Base-by-base conservation (phyloP, 345 rosid genomes). In the Gossypium herbaceum region DNA sequence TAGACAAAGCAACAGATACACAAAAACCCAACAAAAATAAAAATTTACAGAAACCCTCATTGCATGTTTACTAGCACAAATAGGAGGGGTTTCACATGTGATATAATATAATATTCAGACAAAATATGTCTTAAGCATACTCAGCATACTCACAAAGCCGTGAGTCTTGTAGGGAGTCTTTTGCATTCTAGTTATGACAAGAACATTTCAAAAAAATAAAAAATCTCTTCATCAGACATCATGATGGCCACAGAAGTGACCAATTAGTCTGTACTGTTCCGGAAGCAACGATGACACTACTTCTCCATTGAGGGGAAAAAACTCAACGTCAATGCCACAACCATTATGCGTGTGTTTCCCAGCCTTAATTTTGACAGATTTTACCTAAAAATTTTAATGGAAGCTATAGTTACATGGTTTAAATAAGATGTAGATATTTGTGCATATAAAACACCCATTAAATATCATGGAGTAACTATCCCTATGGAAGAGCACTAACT, bases 321-420 rank as follows among this genome's bases (percentile, higher is more conserved):
- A 75, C 82, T 96, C 99, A 27, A 97, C 97, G 56, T 96, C 98
- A 76, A 96, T 93, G 68, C 98, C 99, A 72, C 98, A 93, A 71
- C 91, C 87, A 69, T 82, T 90, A 76, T 90, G 97, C 16, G 92
- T 87, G 76, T 82, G 91, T 83, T 91, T 93, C 34, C 86, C 90
- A 12, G 92, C 83, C 75, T 86, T 96, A 63, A 96, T 86, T 86
- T 87, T 93, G 79, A 96, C 91, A 11, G 98, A 90, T 75, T 85
- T 93, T 71, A 96, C 99, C 98, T 91, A 89, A 79, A 69, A 56
- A 20, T 43, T 71, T 9, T 22, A 24, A 34, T 17, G 39, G 48
- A 76, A 73, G 71, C 77, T 61, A 15, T 15, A 58, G 55, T 77
- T 57, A 39, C 58, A 79, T 52, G 19, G 54, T 58, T 13, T 22